These are phyloP conservation scores for Hamamelis virginiana DNA, from an alignment of 164 flowering plant species.

Conservation along the genomic window DNA sequence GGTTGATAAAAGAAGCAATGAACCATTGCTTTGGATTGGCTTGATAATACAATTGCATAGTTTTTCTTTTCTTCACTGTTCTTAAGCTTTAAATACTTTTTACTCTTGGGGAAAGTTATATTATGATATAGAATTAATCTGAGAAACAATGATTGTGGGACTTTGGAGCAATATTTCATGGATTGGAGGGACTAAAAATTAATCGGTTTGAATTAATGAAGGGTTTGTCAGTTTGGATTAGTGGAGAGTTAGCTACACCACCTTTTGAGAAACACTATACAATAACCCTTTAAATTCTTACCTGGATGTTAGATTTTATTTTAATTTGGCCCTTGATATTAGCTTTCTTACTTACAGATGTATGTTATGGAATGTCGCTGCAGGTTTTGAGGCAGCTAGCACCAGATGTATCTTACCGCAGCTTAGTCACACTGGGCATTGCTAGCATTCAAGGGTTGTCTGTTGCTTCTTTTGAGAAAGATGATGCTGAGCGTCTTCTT, in stretches of 20 bases:
- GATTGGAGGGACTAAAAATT: too few relatives aligned
- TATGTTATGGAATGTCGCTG: background rate
- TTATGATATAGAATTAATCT: too few relatives aligned
- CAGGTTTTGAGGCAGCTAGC: constrained; percentile 98
- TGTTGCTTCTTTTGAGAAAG: constrained; percentile 93
- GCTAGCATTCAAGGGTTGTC: constrained; percentile 90
- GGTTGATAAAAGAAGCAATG: background rate
- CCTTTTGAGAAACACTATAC: background rate
- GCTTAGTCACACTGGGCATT: constrained; percentile 86
- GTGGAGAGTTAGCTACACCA: background rate
- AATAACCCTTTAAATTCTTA: background rate
- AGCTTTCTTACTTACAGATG: background rate
- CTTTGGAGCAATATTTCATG: too few relatives aligned
- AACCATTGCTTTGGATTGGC: background rate
- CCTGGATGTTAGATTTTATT: background rate
- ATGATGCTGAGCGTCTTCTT: constrained; percentile 87
- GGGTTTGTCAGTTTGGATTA: too few relatives aligned
- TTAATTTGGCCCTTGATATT: background rate
- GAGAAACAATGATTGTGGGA: too few relatives aligned
- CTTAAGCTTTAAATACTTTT: too few relatives aligned
- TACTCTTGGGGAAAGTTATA: too few relatives aligned
- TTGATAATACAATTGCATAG: background rate
- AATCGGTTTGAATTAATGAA: too few relatives aligned
- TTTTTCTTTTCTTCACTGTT: too few relatives aligned
- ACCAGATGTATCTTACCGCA: constrained; percentile 76